phyloP scores from a whole-genome alignment of 495 filamentous ascomycete species.

The Xylaria nigripes region DNA sequence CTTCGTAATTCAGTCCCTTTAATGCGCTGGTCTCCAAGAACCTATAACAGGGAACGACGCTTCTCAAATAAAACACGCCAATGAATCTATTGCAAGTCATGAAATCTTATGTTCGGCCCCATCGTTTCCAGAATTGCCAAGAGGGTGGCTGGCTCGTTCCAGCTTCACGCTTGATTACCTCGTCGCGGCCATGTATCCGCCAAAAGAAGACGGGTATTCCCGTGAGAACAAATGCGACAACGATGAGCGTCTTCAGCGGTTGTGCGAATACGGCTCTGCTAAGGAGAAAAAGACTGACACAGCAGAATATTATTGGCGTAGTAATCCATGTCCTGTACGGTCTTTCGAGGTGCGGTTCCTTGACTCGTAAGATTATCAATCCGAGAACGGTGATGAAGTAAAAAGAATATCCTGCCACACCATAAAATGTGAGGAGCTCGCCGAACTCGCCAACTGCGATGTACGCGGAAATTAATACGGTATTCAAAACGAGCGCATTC shows the following conservation, averaged over 20 bases:
- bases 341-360: constrained; percentile 76
- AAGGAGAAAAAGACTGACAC: constrained; percentile 87
- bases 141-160: constrained; percentile 16
- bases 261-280: constrained; percentile 79
- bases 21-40: neutral
- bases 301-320: constrained; percentile 96
- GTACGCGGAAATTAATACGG: constrained; percentile 60
- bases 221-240: constrained; percentile 71
- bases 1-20: neutral
- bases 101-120: constrained; percentile 9
- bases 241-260: constrained; percentile 80
- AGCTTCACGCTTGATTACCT: constrained; percentile 30
- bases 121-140: constrained; percentile 42
- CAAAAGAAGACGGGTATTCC: constrained; percentile 86
- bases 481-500: constrained; percentile 78
- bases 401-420: constrained; percentile 91
- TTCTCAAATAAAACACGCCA: neutral
- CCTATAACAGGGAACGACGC: neutral
- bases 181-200: constrained; percentile 57
- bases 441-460: constrained; percentile 81
- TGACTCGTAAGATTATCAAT: constrained; percentile 81
- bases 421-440: constrained; percentile 91
- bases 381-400: constrained; percentile 95
- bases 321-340: constrained; percentile 94
- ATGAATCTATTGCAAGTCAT: neutral